Evolutionary conservation across 805 yeast species (phyloP).

Genomic region (Schwanniomyces yamadae): DNA sequence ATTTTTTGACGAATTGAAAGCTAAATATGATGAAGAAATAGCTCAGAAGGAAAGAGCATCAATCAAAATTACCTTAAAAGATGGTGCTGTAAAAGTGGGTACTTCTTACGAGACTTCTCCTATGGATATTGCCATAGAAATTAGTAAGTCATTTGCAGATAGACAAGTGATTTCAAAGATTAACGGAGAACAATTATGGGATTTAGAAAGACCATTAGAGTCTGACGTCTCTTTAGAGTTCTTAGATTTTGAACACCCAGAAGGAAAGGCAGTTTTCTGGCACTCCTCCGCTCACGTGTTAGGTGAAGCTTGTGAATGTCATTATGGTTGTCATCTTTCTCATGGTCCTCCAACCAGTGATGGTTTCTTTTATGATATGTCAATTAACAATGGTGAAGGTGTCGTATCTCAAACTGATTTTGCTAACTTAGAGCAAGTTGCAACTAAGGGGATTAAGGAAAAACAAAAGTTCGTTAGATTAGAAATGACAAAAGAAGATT

Average conservation of each 20-base stretch:
- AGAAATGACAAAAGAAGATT: constrained; percentile 86
- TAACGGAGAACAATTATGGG: constrained; percentile 84
- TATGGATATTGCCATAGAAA: constrained; percentile 74
- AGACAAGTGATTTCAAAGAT: constrained; percentile 90
- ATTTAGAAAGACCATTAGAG: constrained; percentile 91
- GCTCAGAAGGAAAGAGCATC: constrained; percentile 58
- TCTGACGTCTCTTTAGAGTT: constrained; percentile 66
- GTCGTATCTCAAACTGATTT: constrained; percentile 80
- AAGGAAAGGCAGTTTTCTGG: constrained; percentile 96
- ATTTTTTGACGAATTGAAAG: constrained; percentile 77
- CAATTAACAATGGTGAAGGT: constrained; percentile 70
- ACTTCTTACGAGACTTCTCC: constrained; percentile 90
- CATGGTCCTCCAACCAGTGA: constrained; percentile 96
- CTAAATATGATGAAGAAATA: constrained; percentile 69
- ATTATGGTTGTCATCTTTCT: constrained; percentile 85
- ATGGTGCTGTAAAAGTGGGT: constrained; percentile 78
- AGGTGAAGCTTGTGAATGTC: constrained; percentile 98
- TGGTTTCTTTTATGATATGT: constrained; percentile 96
- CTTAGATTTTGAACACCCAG: constrained; percentile 89
- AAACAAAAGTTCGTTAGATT: constrained; percentile 94
- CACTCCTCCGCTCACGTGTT: constrained; percentile 97
- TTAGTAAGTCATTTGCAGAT: constrained; percentile 85
- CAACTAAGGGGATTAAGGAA: constrained; percentile 88
- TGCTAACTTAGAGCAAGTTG: constrained; percentile 76
- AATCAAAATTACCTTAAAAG: constrained; percentile 80